Base-by-base conservation (phyloP, 164 flowering plant genomes). In the Umbilicus rupestris region DNA sequence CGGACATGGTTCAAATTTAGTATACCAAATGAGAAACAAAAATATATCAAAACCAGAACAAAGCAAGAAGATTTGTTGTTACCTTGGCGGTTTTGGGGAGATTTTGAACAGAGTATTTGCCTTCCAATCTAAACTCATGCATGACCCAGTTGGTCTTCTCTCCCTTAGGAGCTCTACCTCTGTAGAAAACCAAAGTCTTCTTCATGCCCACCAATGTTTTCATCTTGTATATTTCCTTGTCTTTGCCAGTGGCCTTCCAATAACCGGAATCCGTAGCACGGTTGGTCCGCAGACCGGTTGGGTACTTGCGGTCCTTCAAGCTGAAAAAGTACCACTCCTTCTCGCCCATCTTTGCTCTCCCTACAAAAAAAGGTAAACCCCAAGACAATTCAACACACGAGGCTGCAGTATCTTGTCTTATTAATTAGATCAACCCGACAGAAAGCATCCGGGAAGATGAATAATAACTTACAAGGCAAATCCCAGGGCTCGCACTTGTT, bases 401-500 rank as follows among this genome's bases (percentile, higher is more conserved):
- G n/a, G n/a, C n/a, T n/a, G n/a, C n/a, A n/a, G n/a, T n/a, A n/a
- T n/a, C n/a, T n/a, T n/a, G n/a, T n/a, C n/a, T n/a, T n/a, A n/a
- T n/a, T n/a, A 7, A 50, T 50, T 7, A 16, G 11, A 16, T 47
- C 3, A 20, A 47, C 5, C 55, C 55, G 11, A 17, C 39, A 12
- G 3, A 59, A 58, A 19, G 2, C 5, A 1, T 24, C 3, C n/a
- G 28, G 3, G 22, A 62, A 62, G 20, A 29, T 7, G 39, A 17
- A n/a, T 5, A n/a, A 49, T 0, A 37, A 62, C 64, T 62, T 31
- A 62, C 64, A 19, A 62, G 65, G 65, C 65, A 62, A 62, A 5
- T 62, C 65, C 65, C 65, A 62, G 5, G 65, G 65, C 65, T 62
- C 65, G 44, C 44, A 62, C 28, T 62, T 62, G 65, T 62, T 62